Conservation (phyloP, 1,284 basidiomycete species). For the Naganishia sp. region DNA sequence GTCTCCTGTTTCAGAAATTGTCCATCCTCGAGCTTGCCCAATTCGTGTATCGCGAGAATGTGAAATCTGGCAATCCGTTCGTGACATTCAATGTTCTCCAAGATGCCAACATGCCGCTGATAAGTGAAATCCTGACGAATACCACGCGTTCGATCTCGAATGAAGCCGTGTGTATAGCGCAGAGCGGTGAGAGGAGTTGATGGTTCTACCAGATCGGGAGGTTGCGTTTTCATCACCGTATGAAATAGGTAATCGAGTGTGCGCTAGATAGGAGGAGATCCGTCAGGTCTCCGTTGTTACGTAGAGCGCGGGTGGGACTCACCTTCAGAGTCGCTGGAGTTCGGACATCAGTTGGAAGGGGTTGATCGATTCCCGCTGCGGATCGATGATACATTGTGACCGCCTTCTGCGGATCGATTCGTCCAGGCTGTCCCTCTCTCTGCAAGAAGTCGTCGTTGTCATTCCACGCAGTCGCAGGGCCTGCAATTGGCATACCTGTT, state of each 20-base stretch:
- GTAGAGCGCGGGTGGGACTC: constrained; percentile 38
- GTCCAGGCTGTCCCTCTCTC: constrained; percentile 49
- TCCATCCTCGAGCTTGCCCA: constrained; percentile 55
- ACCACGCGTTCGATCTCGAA: constrained; percentile 87
- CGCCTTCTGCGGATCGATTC: constrained; percentile 79
- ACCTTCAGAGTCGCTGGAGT: constrained; percentile 82
- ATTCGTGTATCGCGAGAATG: constrained; percentile 79
- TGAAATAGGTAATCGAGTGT: constrained; percentile 93
- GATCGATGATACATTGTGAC: constrained; percentile 96
- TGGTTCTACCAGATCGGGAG: constrained; percentile 36
- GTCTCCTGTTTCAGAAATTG: constrained; percentile 78
- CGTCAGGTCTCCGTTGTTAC: constrained; percentile 9
- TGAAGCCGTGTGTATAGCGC: constrained; percentile 73
- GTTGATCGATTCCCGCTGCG: constrained; percentile 78
- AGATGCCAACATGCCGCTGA: constrained; percentile 74
- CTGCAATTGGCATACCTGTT: constrained; percentile 64
- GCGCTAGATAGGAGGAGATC: constrained; percentile 55
- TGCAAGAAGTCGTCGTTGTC: neutral
- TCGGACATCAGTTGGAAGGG: constrained; percentile 85
- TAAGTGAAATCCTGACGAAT: constrained; percentile 94
- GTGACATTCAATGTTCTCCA: constrained; percentile 81
- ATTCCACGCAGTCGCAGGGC: neutral
- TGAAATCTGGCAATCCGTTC: constrained; percentile 94
- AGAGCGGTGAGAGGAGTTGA: constrained; percentile 58
- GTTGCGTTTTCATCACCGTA: constrained; percentile 64